phyloP scores from a whole-genome alignment of 169 alveolate species.

The Neospora caninum region DNA sequence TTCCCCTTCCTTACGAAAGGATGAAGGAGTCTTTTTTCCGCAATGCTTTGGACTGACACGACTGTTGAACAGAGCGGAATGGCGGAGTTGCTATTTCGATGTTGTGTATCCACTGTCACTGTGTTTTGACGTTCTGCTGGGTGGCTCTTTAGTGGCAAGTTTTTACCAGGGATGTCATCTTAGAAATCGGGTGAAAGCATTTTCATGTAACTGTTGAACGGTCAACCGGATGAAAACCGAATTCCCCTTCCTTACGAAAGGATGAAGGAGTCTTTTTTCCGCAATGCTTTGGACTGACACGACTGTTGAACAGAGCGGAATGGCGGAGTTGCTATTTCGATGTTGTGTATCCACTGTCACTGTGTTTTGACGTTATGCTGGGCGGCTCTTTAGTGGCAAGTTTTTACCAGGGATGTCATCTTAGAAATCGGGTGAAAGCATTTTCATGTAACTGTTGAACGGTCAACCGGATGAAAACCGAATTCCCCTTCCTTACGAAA shows the following conservation, averaged over 20 bases:
- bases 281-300: slow-evolving; percentile 14
- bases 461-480: neutral
- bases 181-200: no score
- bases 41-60: slow-evolving; percentile 6
- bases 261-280: slow-evolving; percentile 33
- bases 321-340: no score
- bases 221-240: slow-evolving; percentile 52
- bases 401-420: no score
- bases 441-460: neutral
- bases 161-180: no score
- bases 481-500: slow-evolving; percentile 53
- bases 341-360: no score
- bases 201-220: no score
- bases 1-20: slow-evolving; percentile 67
- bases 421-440: no score
- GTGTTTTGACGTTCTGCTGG: neutral
- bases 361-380: neutral
- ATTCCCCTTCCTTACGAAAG: slow-evolving; percentile 68
- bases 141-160: no score
- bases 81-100: no score
- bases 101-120: no score
- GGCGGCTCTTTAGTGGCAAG: no score
- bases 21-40: slow-evolving; percentile 33
- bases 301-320: neutral
- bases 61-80: neutral